Percentiles rank a stretch among this genome's conserved stretches.
Evolutionary conservation across 2,329 filamentous ascomycete species (phyloP).

Genomic region (Fusarium napiforme): DNA sequence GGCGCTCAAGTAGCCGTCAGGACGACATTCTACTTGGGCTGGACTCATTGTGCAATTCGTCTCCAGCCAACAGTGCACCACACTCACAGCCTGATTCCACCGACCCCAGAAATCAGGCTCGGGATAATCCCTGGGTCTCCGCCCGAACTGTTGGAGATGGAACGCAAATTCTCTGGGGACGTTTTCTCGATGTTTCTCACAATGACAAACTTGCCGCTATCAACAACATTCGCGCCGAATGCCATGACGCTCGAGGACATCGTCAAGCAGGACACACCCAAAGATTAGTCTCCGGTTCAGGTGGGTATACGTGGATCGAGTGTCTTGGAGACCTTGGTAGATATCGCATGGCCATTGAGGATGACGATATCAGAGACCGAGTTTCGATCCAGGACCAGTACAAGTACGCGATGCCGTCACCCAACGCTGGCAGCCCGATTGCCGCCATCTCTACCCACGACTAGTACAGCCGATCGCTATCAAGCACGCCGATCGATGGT

Average conservation of each 20-base stretch:
- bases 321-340: too few relatives aligned
- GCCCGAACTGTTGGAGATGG: conserved; percentile 13
- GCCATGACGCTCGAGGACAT: conserved; percentile 14
- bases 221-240: not conserved
- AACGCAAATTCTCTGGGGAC: conserved; percentile 12
- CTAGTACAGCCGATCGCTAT: fast-evolving
- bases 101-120: not conserved
- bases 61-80: fast-evolving
- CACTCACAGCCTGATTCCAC: not conserved
- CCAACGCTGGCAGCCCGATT: fast-evolving
- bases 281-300: too few relatives aligned
- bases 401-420: not conserved
- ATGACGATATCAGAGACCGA: too few relatives aligned
- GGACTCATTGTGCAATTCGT: not conserved
- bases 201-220: not conserved
- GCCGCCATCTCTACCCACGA: not conserved
- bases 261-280: conserved; percentile 8
- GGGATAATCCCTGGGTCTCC: conserved; percentile 2
- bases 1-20: fast-evolving
- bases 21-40: conserved; percentile 1
- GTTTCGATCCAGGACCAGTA: too few relatives aligned
- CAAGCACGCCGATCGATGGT: not conserved
- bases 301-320: too few relatives aligned
- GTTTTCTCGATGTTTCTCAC: not conserved
- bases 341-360: too few relatives aligned